Evolutionary conservation across 2,329 filamentous ascomycete species (phyloP).

Genomic region (Colletotrichum tofieldiae): DNA sequence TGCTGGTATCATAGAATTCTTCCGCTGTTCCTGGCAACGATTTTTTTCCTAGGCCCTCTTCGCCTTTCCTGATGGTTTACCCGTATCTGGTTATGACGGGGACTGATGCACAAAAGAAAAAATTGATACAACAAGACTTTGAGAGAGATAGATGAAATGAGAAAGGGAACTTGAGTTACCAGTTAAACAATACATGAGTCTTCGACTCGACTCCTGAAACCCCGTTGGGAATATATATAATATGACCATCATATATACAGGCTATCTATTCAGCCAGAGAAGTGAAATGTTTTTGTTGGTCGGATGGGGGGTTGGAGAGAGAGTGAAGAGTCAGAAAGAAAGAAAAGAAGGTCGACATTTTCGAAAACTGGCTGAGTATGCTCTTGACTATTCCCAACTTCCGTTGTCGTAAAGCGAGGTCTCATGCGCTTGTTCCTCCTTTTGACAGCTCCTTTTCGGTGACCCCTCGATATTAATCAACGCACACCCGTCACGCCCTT

Average conservation of each 20-base stretch:
- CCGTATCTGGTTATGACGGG: neutral
- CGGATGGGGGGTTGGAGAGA: slow-evolving; percentile 33
- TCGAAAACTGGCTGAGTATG: slow-evolving; percentile 38
- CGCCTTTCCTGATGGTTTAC: neutral
- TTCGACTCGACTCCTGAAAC: slow-evolving; percentile 41
- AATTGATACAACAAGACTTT: slow-evolving; percentile 3
- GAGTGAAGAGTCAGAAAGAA: slow-evolving; percentile 38
- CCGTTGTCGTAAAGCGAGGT: slow-evolving; percentile 33
- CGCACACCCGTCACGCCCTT: slow-evolving; percentile 31
- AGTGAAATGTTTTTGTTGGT: slow-evolving; percentile 34
- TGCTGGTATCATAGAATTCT: slow-evolving; percentile 36
- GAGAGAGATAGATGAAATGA: slow-evolving; percentile 14
- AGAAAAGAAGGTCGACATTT: slow-evolving; percentile 40
- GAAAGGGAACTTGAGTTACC: slow-evolving; percentile 27
- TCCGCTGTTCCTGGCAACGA: slow-evolving; percentile 23
- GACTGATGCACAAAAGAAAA: slow-evolving; percentile 27
- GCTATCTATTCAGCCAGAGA: slow-evolving; percentile 46
- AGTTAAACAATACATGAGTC: slow-evolving; percentile 43
- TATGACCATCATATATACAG: slow-evolving; percentile 48
- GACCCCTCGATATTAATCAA: slow-evolving; percentile 40
- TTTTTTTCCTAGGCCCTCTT: slow-evolving; percentile 8
- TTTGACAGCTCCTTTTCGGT: slow-evolving; percentile 1
- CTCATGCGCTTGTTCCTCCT: slow-evolving; percentile 29
- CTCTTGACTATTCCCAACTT: slow-evolving; percentile 36
- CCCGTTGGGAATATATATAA: slow-evolving; percentile 47